phyloP scores from a whole-genome alignment of 2,329 filamentous ascomycete genomes.

The Colletotrichum sp. region DNA sequence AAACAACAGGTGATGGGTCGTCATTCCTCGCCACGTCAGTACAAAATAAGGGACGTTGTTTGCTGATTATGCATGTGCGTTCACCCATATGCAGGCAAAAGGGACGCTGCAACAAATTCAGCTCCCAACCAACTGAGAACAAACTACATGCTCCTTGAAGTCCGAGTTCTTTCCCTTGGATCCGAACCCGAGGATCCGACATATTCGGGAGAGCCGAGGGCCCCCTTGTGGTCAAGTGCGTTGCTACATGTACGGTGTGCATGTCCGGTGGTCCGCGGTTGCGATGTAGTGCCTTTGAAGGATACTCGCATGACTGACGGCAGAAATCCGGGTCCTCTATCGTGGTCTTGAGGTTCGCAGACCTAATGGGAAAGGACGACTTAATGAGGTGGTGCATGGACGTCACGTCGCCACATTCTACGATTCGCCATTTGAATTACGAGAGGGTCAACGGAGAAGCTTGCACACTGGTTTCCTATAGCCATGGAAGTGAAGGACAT shows the following conservation, averaged over 20 bases:
- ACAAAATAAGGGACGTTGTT: not conserved
- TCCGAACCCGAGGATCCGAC: not conserved
- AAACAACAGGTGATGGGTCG: not conserved
- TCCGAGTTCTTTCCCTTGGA: fast-evolving
- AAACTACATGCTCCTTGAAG: fast-evolving
- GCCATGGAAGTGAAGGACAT: not conserved
- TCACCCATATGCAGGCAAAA: not conserved
- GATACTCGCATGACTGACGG: not conserved
- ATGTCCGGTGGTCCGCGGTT: not conserved
- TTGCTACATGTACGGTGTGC: not conserved
- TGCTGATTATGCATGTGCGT: not conserved
- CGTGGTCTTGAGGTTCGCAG: not conserved
- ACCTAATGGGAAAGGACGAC: not conserved
- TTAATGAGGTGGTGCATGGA: not conserved
- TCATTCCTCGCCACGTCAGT: not conserved
- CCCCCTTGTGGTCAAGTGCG: not conserved
- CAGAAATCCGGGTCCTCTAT: fast-evolving
- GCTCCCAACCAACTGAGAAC: not conserved
- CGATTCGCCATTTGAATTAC: no score
- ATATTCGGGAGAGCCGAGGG: not conserved
- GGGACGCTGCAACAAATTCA: not conserved
- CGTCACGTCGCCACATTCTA: not conserved
- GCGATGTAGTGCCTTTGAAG: fast-evolving
- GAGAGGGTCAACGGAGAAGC: not conserved
- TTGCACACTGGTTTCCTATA: not conserved